These are phyloP conservation scores for Umbelopsis ramanniana DNA, from an alignment of 192 early-diverging fungal species.

Conservation along the genomic window DNA sequence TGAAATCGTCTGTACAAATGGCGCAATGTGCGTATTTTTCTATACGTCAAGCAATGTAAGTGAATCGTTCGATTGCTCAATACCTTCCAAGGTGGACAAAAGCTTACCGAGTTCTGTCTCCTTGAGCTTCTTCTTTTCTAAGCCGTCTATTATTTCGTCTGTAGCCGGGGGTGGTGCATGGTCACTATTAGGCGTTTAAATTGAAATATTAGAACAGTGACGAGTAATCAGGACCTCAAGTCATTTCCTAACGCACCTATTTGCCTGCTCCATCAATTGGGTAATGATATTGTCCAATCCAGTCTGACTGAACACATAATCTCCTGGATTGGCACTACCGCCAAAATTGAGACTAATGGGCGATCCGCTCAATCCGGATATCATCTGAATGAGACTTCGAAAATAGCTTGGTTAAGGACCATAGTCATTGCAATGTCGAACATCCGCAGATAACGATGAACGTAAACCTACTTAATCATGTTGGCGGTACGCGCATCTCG, in stretches of 20 bases:
- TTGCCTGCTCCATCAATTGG: slow-evolving; percentile 77
- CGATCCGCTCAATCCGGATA: slow-evolving; percentile 42
- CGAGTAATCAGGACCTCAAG: not conserved
- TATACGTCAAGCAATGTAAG: slow-evolving; percentile 22
- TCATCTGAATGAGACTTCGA: slow-evolving; percentile 28
- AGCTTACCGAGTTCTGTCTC: slow-evolving; percentile 54
- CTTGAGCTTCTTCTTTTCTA: slow-evolving; percentile 60
- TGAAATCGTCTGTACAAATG: slow-evolving; percentile 92
- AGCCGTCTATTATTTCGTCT: slow-evolving; percentile 70
- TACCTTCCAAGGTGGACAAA: too few relatives aligned
- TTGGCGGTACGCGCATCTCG: slow-evolving; percentile 5
- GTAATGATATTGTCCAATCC: slow-evolving; percentile 90
- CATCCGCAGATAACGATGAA: not conserved
- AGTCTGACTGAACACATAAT: slow-evolving; percentile 86
- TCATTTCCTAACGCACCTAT: slow-evolving; percentile 42
- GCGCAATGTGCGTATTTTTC: slow-evolving; percentile 77
- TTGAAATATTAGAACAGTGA: not conserved
- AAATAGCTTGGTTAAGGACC: too few relatives aligned
- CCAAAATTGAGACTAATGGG: slow-evolving; percentile 50
- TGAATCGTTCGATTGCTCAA: too few relatives aligned
- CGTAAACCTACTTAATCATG: slow-evolving; percentile 13
- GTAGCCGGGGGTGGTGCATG: slow-evolving; percentile 83
- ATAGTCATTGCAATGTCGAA: not conserved
- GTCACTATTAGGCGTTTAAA: slow-evolving; percentile 38
- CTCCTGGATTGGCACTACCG: slow-evolving; percentile 61